These are phyloP conservation scores for Penicillium antarcticum DNA, from an alignment of 495 filamentous ascomycete species.

Conservation along the genomic window DNA sequence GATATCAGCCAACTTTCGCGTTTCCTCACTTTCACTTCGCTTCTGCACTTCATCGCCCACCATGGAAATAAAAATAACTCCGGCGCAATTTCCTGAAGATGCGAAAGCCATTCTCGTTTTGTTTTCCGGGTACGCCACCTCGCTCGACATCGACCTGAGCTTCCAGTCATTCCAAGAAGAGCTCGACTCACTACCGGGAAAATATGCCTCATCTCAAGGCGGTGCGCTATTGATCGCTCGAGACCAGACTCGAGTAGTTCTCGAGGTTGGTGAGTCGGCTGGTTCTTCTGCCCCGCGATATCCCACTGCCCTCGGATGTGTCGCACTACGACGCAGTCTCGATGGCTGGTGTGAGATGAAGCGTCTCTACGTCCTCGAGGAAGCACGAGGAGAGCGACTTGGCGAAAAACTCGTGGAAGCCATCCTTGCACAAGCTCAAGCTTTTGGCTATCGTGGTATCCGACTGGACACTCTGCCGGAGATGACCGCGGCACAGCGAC, in stretches of 20 bases:
- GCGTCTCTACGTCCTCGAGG: constrained; percentile 49
- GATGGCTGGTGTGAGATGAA: constrained; percentile 57
- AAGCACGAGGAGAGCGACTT: constrained; percentile 44
- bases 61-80: constrained; percentile 24
- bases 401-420: constrained; percentile 44
- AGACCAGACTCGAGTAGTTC: not conserved
- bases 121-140: constrained; percentile 52
- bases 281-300: not conserved
- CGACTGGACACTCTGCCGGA: constrained; percentile 54
- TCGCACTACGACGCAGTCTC: constrained; percentile 28
- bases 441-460: constrained; percentile 51
- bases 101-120: constrained; percentile 30
- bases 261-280: not conserved
- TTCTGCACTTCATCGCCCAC: not conserved
- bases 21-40: too few relatives aligned
- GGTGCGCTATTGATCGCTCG: constrained; percentile 49
- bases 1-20: too few relatives aligned
- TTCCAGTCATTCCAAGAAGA: constrained; percentile 57
- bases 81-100: constrained; percentile 34
- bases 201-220: constrained; percentile 42
- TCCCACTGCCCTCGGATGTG: constrained; percentile 44
- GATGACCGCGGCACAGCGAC: constrained; percentile 48
- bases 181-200: constrained; percentile 49
- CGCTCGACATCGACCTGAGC: constrained; percentile 51
- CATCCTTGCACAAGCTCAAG: constrained; percentile 41